These are phyloP conservation scores for Ustilago nuda DNA, from an alignment of 1,284 basidiomycete species.

Conservation along the genomic window DNA sequence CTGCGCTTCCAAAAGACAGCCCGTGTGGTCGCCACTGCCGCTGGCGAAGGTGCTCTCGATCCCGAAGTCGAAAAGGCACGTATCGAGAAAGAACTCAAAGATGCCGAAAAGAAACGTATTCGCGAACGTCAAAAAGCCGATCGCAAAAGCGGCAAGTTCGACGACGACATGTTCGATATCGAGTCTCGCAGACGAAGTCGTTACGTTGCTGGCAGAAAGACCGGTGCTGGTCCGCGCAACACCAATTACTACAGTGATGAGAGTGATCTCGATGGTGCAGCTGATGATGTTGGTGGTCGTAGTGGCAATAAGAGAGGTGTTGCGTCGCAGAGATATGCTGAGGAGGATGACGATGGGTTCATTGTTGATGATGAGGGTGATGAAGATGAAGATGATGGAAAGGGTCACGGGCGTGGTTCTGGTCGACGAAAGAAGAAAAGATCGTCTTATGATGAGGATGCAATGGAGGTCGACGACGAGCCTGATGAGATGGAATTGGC, in stretches of 20 bases:
- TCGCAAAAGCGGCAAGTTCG: conserved; percentile 50
- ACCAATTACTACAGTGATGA: conserved; percentile 64
- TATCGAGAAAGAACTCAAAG: conserved; percentile 64
- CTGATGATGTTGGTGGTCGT: conserved; percentile 28
- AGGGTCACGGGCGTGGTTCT: conserved; percentile 17
- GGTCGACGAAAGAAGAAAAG: conserved; percentile 40
- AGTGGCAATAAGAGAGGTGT: conserved; percentile 34
- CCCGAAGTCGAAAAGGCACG: conserved; percentile 76
- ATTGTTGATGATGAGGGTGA: conserved; percentile 61
- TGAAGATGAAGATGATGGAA: conserved; percentile 46
- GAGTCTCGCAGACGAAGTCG: conserved; percentile 41
- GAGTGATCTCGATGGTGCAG: conserved; percentile 46
- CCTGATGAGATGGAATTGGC: conserved; percentile 64
- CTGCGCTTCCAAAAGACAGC: conserved; percentile 82
- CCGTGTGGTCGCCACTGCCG: conserved; percentile 73
- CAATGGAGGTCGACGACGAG: conserved; percentile 63
- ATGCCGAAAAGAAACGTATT: conserved; percentile 61
- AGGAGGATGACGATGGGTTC: conserved; percentile 65
- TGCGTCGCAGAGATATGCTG: conserved; percentile 45
- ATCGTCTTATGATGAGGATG: conserved; percentile 46
- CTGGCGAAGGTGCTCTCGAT: conserved; percentile 54
- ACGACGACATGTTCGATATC: conserved; percentile 58
- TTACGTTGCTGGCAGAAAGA: conserved; percentile 38
- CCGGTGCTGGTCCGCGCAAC: conserved; percentile 47
- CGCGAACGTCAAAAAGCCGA: conserved; percentile 56